These are phyloP conservation scores for Fraxinus baroniana DNA, from an alignment of 305 asterid genomes.

Conservation along the genomic window DNA sequence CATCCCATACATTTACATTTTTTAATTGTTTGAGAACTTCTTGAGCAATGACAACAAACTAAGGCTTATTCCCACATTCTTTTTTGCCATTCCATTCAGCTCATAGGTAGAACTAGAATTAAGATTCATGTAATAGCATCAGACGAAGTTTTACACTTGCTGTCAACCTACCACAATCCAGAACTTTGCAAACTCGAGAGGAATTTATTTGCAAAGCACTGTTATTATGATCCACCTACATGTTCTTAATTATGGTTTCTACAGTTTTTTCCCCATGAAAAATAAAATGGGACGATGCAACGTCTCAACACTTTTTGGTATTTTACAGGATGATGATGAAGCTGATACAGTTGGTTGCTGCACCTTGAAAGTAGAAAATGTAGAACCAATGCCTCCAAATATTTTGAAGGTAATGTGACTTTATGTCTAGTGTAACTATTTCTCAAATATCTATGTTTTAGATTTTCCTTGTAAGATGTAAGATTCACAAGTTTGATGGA, in stretches of 20 bases:
- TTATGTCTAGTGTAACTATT: conserved; percentile 10
- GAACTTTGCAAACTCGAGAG: neutral
- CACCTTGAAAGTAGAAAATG: conserved; percentile 94
- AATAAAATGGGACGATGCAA: neutral
- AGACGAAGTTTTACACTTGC: neutral
- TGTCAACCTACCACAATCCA: neutral
- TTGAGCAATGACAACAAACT: conserved; percentile 7
- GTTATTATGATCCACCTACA: neutral
- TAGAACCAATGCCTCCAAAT: conserved; percentile 91
- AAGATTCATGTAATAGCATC: neutral
- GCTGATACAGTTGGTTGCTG: conserved; percentile 99
- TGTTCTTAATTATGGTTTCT: neutral
- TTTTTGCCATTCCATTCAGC: neutral
- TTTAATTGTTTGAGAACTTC: conserved; percentile 8
- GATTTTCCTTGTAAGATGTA: conserved; percentile 20
- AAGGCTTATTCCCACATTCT: neutral
- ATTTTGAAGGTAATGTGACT: conserved; percentile 60
- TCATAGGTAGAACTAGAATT: neutral
- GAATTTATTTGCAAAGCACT: neutral
- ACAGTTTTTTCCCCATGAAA: neutral
- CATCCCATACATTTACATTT: neutral
- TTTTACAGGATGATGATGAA: conserved; percentile 88
- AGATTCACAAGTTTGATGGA: conserved; percentile 20
- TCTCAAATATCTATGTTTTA: neutral
- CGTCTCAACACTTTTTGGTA: conserved; percentile 21